These are phyloP conservation scores for Daldinia sp. DNA, from an alignment of 2,329 filamentous ascomycete species.

Conservation along the genomic window DNA sequence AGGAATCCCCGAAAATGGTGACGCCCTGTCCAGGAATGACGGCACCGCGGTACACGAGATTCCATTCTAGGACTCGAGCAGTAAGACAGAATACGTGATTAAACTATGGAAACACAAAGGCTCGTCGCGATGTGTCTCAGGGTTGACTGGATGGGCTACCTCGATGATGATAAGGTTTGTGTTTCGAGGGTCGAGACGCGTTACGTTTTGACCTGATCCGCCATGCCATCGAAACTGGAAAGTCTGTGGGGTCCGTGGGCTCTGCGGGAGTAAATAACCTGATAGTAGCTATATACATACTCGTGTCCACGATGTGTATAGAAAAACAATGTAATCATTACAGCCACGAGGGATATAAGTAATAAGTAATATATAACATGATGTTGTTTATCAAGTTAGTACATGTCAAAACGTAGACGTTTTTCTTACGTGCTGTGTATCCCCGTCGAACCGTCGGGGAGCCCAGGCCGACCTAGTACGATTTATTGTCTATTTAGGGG, in stretches of 20 bases:
- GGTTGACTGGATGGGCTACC: constrained; percentile 26
- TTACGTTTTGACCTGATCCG: constrained; percentile 24
- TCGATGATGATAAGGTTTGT: constrained; percentile 17
- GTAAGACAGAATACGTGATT: constrained; percentile 32
- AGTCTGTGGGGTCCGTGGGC: not conserved
- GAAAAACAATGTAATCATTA: no score
- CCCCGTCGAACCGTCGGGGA: constrained; percentile 12
- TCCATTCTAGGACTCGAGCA: constrained; percentile 24
- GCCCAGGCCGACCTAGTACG: constrained; percentile 20
- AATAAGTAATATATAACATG: not conserved
- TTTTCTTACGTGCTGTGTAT: constrained; percentile 10
- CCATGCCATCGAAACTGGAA: not conserved
- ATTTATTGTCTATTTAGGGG: not conserved
- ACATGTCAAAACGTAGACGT: constrained; percentile 1
- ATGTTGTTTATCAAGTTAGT: constrained; percentile 12
- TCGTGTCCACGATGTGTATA: no score
- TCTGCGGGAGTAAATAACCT: constrained; percentile 3
- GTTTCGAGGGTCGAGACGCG: constrained; percentile 30
- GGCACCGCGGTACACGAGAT: constrained; percentile 18
- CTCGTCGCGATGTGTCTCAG: constrained; percentile 32
- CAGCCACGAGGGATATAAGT: no score
- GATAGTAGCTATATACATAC: not conserved
- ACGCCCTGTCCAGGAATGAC: constrained; percentile 34
- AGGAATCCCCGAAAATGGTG: constrained; percentile 31
- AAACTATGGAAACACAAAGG: constrained; percentile 33